A percentile compares a stretch with the other conserved stretches of the same genome.
phyloP scores from a whole-genome alignment of 352 stramenopile genomes.

The Globisporangium nagaii region DNA sequence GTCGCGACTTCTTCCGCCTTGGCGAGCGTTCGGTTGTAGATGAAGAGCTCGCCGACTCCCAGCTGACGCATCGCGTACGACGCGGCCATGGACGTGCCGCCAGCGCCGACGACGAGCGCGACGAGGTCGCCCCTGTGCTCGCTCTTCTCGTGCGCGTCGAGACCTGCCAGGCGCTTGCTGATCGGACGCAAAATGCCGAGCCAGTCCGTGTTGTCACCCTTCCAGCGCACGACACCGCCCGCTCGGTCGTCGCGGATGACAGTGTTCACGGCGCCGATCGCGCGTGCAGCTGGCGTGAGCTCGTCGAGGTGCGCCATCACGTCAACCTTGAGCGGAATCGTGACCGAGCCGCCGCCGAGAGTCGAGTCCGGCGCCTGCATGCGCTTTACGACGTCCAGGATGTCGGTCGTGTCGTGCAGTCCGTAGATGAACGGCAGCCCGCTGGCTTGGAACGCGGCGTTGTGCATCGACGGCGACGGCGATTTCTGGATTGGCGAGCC shows the following conservation, averaged over 20 bases:
- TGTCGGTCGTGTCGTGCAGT: conserved; percentile 65
- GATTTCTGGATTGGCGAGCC: conserved; percentile 95
- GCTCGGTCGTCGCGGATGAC: conserved; percentile 76
- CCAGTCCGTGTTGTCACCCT: conserved; percentile 99
- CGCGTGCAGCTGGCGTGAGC: conserved; percentile 87
- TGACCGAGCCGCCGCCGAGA: conserved; percentile 96
- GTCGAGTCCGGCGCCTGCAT: conserved; percentile 26
- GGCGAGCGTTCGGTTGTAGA: conserved; percentile 94
- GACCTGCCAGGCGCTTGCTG: conserved; percentile 36
- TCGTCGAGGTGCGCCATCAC: conserved; percentile 93
- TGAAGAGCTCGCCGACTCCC: conserved; percentile 78
- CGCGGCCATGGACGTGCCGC: conserved; percentile 93
- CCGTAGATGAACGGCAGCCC: conserved; percentile 90
- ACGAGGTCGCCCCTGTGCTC: conserved; percentile 23
- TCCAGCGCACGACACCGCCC: conserved; percentile 38
- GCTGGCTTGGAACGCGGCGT: conserved; percentile 87
- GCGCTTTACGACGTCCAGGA: conserved; percentile 32
- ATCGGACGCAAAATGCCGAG: conserved; percentile 95
- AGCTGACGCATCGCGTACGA: conserved; percentile 91
- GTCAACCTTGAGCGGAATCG: conserved; percentile 96
- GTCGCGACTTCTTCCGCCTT: conserved; percentile 89
- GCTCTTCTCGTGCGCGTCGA: neutral
- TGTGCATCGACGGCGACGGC: conserved; percentile 97
- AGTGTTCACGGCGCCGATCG: conserved; percentile 99
- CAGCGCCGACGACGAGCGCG: conserved; percentile 87